A percentile compares a stretch with the other conserved stretches of the same genome.
Conservation (phyloP, 2,329 filamentous ascomycete species). For the Colletotrichum spaethianum region DNA sequence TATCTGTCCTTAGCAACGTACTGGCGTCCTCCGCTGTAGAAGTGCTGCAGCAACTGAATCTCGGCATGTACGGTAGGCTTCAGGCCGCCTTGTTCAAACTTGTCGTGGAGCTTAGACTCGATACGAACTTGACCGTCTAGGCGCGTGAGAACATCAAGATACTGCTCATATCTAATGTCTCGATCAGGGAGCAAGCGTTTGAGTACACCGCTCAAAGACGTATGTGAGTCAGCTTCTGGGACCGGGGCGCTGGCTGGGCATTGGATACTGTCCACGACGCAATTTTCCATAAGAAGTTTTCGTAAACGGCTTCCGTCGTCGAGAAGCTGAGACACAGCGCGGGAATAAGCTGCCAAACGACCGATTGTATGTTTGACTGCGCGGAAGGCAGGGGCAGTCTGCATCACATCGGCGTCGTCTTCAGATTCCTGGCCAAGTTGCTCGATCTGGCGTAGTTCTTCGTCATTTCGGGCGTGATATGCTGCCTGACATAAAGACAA, state of each 20-base stretch:
- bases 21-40: constrained; percentile 48
- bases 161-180: constrained; percentile 33
- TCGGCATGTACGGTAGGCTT: constrained; percentile 59
- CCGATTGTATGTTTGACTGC: constrained; percentile 59
- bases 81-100: constrained; percentile 45
- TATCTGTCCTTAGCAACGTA: constrained; percentile 59
- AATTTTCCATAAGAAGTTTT: constrained; percentile 50
- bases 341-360: constrained; percentile 59
- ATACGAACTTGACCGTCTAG: constrained; percentile 50
- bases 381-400: constrained; percentile 44
- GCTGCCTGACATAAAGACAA: not conserved
- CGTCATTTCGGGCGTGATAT: constrained; percentile 21
- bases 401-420: not conserved
- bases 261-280: constrained; percentile 45
- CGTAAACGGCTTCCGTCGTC: constrained; percentile 49
- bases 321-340: constrained; percentile 56
- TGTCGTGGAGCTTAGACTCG: constrained; percentile 43
- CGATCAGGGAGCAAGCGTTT: constrained; percentile 48
- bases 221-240: constrained; percentile 48
- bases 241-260: constrained; percentile 30
- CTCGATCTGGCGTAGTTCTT: constrained; percentile 25
- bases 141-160: constrained; percentile 38
- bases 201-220: constrained; percentile 50
- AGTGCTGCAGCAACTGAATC: constrained; percentile 63
- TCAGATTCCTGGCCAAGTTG: not conserved